A percentile compares a stretch with the other conserved stretches of the same genome.
Conservation (phyloP, 495 filamentous ascomycete genomes). For the Copromyces sp. region DNA sequence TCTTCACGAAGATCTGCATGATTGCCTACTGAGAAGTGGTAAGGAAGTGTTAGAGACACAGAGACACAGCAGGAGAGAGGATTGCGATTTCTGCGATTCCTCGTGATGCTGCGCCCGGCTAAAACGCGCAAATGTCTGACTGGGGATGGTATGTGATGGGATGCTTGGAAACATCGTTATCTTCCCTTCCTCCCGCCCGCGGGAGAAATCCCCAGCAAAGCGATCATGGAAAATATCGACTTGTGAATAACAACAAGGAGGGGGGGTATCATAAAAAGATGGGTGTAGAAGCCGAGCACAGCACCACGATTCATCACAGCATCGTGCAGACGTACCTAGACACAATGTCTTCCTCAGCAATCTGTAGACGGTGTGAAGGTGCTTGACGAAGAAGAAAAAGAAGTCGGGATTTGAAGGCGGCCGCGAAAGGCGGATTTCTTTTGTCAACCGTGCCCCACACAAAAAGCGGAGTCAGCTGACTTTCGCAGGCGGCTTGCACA, state of each 20-base stretch:
- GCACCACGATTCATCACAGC: conserved; percentile 15
- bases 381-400: conserved; percentile 19
- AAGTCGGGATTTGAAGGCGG: conserved; percentile 16
- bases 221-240: background rate
- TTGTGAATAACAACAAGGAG: conserved; percentile 7
- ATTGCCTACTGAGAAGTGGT: conserved; percentile 40
- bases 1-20: conserved; percentile 99
- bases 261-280: conserved; percentile 20
- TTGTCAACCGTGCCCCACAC: conserved; percentile 17
- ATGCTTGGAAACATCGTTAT: background rate
- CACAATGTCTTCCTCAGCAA: conserved; percentile 47
- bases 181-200: background rate
- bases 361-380: conserved; percentile 35
- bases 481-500: conserved; percentile 2
- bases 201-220: background rate
- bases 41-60: conserved; percentile 22
- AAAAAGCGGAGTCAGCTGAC: conserved; percentile 23
- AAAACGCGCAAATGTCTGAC: background rate
- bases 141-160: background rate
- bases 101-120: background rate
- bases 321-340: conserved; percentile 44
- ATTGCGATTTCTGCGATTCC: background rate
- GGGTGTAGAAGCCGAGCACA: conserved; percentile 11
- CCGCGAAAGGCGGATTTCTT: conserved; percentile 16
- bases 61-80: conserved; percentile 1